Evolutionary conservation across 1,284 basidiomycete genomes (phyloP).

Genomic region (Agroathelia rolfsii): DNA sequence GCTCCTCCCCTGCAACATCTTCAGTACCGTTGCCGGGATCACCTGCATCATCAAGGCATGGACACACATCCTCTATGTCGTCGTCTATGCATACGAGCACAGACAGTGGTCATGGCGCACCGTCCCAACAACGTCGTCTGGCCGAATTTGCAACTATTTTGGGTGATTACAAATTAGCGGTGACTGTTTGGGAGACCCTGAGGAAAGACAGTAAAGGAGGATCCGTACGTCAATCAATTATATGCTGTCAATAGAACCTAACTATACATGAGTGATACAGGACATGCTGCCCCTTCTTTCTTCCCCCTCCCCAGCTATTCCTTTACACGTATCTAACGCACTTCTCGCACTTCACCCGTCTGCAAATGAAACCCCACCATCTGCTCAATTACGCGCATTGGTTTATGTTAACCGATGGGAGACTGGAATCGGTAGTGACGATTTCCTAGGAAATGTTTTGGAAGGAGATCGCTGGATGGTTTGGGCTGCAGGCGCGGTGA

Average conservation of each 20-base stretch:
- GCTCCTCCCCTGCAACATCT: conserved; percentile 34
- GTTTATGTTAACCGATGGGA: conserved; percentile 68
- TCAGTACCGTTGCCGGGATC: too few relatives aligned
- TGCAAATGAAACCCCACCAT: conserved; percentile 41
- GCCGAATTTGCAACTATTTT: conserved; percentile 94
- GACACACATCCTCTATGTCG: conserved; percentile 21
- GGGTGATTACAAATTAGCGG: conserved; percentile 82
- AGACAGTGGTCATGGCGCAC: conserved; percentile 16
- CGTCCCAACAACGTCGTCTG: conserved; percentile 71
- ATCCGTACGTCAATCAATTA: conserved; percentile 37
- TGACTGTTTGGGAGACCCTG: conserved; percentile 76
- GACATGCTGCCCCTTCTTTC: conserved; percentile 66
- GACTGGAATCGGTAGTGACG: conserved; percentile 42
- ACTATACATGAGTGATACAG: conserved; percentile 24
- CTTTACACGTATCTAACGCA: conserved; percentile 51
- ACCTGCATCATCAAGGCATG: too few relatives aligned
- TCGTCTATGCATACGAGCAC: too few relatives aligned
- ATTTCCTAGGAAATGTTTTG: conserved; percentile 44
- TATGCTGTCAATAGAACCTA: conserved; percentile 6
- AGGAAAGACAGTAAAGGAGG: conserved; percentile 75
- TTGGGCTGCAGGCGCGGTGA: conserved; percentile 69
- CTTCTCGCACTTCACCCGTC: conserved; percentile 34
- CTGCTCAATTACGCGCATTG: conserved; percentile 54
- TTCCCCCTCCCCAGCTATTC: conserved; percentile 50
- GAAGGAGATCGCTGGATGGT: conserved; percentile 77